Percentiles rank a stretch among this genome's conserved stretches.
These are phyloP conservation scores for Acanthamoeba culbertsoni DNA, from an alignment of 208 protist species.

Conservation along the genomic window DNA sequence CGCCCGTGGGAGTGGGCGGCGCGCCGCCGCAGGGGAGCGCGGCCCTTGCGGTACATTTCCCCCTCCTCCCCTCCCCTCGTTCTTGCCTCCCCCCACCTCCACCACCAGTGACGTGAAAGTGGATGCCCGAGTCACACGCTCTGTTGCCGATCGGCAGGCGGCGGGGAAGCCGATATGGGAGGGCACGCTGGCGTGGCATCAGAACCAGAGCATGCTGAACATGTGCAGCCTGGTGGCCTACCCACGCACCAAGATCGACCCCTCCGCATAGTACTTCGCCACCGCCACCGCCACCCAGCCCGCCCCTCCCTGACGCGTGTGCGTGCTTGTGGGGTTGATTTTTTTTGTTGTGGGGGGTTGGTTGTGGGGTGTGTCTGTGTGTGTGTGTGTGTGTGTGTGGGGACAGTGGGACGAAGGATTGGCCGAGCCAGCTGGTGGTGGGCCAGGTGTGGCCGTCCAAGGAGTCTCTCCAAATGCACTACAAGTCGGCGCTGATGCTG, in stretches of 20 bases:
- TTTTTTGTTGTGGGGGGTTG: background rate
- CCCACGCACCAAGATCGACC: background rate
- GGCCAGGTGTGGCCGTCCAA: background rate
- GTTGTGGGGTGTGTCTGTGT: no score
- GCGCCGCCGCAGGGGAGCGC: background rate
- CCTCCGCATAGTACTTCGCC: background rate
- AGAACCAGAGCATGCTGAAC: background rate
- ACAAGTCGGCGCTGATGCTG: background rate
- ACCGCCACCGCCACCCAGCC: background rate
- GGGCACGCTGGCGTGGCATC: background rate
- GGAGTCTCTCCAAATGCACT: background rate
- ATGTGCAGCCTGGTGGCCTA: background rate
- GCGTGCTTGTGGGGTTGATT: background rate
- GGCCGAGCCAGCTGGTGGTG: slow-evolving; percentile 6
- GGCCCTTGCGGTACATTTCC: background rate
- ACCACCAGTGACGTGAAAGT: background rate
- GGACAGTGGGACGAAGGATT: background rate
- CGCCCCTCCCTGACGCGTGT: background rate
- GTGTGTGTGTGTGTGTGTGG: no score
- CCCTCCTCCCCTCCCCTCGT: background rate
- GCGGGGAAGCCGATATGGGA: background rate
- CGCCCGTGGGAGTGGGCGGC: no score
- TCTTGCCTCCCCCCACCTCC: background rate
- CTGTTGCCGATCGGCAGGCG: no score
- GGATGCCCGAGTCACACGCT: background rate